These are phyloP conservation scores for Candida insectalens DNA, from an alignment of 805 yeast genomes.

Conservation along the genomic window DNA sequence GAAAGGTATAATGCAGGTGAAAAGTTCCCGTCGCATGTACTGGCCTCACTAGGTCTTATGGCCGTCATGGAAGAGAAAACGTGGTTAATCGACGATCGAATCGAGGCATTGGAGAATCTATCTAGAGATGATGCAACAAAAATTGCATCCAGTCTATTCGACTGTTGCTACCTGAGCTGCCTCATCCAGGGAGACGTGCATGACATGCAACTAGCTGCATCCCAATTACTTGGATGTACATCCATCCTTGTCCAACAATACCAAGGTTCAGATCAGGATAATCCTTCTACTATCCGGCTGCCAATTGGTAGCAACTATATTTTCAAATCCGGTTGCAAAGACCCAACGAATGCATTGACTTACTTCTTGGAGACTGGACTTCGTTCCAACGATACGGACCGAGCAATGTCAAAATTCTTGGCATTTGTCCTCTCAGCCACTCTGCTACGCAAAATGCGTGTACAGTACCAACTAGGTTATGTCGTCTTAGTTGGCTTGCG, in stretches of 20 bases:
- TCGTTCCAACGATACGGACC: slow-evolving; percentile 24
- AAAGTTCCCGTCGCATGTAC: slow-evolving; percentile 33
- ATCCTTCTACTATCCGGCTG: slow-evolving; percentile 30
- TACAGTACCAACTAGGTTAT: slow-evolving; percentile 53
- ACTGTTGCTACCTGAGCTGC: slow-evolving; percentile 26
- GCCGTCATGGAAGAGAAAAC: slow-evolving; percentile 46
- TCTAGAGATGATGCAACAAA: slow-evolving; percentile 18
- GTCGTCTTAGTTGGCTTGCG: slow-evolving; percentile 49
- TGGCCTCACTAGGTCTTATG: slow-evolving; percentile 40
- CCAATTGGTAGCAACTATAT: slow-evolving; percentile 27
- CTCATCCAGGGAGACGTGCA: slow-evolving; percentile 42
- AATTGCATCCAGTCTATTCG: slow-evolving; percentile 22
- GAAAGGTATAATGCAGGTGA: slow-evolving; percentile 34
- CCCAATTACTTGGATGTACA: slow-evolving; percentile 7
- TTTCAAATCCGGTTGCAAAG: slow-evolving; percentile 30
- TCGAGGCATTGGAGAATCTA: slow-evolving; percentile 43
- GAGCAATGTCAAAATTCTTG: slow-evolving; percentile 35
- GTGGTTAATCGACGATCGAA: slow-evolving; percentile 45
- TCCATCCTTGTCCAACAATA: slow-evolving; percentile 7
- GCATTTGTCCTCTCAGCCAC: slow-evolving; percentile 36
- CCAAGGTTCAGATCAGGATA: slow-evolving; percentile 4
- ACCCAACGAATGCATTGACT: slow-evolving; percentile 42
- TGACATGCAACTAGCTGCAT: slow-evolving; percentile 1
- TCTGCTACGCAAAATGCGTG: slow-evolving; percentile 39
- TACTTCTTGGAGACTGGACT: slow-evolving; percentile 50